phyloP scores from a whole-genome alignment of 2,329 filamentous ascomycete genomes.

The Cladosporium colombiae region DNA sequence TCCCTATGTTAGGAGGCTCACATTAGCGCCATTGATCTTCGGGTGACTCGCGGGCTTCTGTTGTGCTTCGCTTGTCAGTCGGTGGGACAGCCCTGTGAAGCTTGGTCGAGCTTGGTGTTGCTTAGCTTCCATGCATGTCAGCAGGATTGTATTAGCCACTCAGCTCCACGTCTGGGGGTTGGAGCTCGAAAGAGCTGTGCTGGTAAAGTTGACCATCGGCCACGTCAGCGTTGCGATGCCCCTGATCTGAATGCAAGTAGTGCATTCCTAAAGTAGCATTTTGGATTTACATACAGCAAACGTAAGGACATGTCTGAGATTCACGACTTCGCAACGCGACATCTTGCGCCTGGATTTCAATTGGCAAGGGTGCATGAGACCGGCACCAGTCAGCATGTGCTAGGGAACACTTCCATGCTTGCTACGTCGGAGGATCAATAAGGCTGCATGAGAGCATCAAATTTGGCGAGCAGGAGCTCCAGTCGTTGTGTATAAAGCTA shows the following conservation, averaged over 20 bases:
- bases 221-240: background rate
- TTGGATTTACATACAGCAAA: background rate
- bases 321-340: background rate
- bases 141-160: background rate
- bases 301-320: background rate
- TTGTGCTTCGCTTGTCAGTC: background rate
- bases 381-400: background rate
- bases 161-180: background rate
- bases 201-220: rapidly evolving
- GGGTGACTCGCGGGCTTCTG: background rate
- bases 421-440: background rate
- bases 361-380: background rate
- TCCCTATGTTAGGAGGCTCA: background rate
- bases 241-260: background rate
- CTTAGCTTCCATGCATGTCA: background rate
- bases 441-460: background rate
- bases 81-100: background rate
- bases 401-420: background rate
- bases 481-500: background rate
- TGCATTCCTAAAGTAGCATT: background rate
- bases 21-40: background rate
- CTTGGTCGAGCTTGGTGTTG: background rate
- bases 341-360: background rate
- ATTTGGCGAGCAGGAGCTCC: background rate
- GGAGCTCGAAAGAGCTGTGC: background rate